Conservation (phyloP, 2,329 filamentous ascomycete species). For the Didymella segeticola region DNA sequence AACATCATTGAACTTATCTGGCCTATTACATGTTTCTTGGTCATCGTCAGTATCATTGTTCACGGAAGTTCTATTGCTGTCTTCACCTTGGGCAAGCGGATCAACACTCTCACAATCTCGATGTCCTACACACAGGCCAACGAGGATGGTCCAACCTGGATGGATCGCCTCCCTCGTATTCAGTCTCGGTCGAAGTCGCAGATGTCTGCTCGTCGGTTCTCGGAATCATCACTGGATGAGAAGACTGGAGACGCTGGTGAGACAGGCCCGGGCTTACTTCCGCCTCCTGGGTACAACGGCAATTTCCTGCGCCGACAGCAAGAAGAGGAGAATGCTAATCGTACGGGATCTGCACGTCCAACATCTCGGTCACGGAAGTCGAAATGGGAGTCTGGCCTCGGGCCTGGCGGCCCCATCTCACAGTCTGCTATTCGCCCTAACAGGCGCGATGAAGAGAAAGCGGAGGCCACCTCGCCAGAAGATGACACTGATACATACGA, state of each 20-base stretch:
- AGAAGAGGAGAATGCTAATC: conserved; percentile 73
- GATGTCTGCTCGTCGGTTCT: conserved; percentile 72
- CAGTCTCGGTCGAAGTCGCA: conserved; percentile 83
- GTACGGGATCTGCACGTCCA: conserved; percentile 60
- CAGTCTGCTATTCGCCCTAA: conserved; percentile 86
- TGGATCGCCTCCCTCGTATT: conserved; percentile 85
- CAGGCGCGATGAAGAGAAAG: conserved; percentile 40
- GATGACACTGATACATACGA: conserved; percentile 54
- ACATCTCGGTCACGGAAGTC: conserved; percentile 66
- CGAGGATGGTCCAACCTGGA: conserved; percentile 90
- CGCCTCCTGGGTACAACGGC: conserved; percentile 73
- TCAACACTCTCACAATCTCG: conserved; percentile 93
- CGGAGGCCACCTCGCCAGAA: conserved; percentile 47
- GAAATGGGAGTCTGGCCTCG: conserved; percentile 71
- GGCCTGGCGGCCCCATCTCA: conserved; percentile 82
- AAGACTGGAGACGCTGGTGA: conserved; percentile 57
- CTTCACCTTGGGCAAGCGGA: conserved; percentile 95
- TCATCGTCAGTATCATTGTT: conserved; percentile 91
- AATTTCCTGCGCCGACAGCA: conserved; percentile 81
- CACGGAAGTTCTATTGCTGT: conserved; percentile 98
- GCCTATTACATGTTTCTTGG: conserved; percentile 93
- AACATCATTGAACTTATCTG: conserved; percentile 85
- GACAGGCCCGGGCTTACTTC: conserved; percentile 70
- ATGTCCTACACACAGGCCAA: conserved; percentile 94
- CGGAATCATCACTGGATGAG: conserved; percentile 64